A percentile compares a stretch with the other conserved stretches of the same genome.
Conservation (phyloP, 768 basidiomycete genomes). For the Xanthoconium stramineum region DNA sequence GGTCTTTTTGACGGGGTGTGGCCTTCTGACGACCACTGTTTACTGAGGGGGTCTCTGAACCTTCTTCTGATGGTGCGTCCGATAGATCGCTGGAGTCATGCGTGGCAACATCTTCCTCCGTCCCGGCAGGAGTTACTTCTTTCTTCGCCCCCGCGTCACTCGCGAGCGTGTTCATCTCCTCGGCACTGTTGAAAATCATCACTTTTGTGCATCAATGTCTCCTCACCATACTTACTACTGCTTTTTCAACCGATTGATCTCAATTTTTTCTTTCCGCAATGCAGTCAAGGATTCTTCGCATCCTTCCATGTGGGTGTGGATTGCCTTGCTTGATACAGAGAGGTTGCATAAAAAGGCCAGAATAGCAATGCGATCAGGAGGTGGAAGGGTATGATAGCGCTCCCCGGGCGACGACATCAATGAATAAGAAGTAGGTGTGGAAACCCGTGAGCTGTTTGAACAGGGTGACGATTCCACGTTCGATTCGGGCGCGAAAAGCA, state of each 20-base stretch:
- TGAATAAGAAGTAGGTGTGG: slow-evolving; percentile 43
- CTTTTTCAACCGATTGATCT: slow-evolving; percentile 87
- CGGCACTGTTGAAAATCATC: slow-evolving; percentile 43
- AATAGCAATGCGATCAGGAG: slow-evolving; percentile 80
- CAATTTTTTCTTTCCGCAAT: slow-evolving; percentile 91
- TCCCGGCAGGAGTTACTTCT: slow-evolving; percentile 37
- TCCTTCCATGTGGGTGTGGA: slow-evolving; percentile 86
- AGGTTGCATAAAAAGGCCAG: slow-evolving; percentile 87
- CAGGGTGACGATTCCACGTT: slow-evolving; percentile 39
- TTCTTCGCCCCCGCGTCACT: slow-evolving; percentile 54
- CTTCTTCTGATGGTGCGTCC: slow-evolving; percentile 61
- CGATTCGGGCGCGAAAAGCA: slow-evolving; percentile 67
- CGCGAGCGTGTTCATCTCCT: slow-evolving; percentile 67
- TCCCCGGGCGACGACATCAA: slow-evolving; percentile 56
- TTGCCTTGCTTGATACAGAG: slow-evolving; percentile 84
- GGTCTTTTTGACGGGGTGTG: slow-evolving; percentile 48
- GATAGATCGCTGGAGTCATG: slow-evolving; percentile 73
- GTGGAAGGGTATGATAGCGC: slow-evolving; percentile 69
- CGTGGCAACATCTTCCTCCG: slow-evolving; percentile 54
- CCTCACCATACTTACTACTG: slow-evolving; percentile 61
- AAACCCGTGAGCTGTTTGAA: slow-evolving; percentile 45
- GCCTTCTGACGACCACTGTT: slow-evolving; percentile 40
- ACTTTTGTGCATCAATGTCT: slow-evolving; percentile 10
- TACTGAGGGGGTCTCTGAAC: slow-evolving; percentile 57
- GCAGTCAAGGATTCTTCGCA: slow-evolving; percentile 90